These are phyloP conservation scores for Picocystis salinarum DNA, from an alignment of 139 green algal genomes.

Conservation along the genomic window DNA sequence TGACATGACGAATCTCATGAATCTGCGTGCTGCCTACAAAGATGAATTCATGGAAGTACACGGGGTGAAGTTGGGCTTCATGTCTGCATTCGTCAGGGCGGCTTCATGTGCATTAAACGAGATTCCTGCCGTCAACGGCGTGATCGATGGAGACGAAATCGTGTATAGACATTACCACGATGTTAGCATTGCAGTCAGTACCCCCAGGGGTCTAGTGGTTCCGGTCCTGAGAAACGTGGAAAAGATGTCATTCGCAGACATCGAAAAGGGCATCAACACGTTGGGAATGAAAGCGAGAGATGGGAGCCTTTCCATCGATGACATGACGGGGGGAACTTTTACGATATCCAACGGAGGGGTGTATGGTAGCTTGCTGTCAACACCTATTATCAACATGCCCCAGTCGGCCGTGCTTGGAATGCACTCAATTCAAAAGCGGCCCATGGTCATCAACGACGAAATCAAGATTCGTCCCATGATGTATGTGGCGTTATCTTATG, in stretches of 20 bases:
- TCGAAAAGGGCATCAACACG: conserved; percentile 75
- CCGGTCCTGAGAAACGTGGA: conserved; percentile 71
- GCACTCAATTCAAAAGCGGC: conserved; percentile 78
- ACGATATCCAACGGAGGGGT: conserved; percentile 98
- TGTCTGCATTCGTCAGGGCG: conserved; percentile 94
- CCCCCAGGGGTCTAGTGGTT: conserved; percentile 79
- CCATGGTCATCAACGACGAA: conserved; percentile 57
- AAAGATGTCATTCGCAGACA: conserved; percentile 65
- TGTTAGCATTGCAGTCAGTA: conserved; percentile 87
- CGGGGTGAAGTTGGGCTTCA: conserved; percentile 97
- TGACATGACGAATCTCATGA: conserved; percentile 83
- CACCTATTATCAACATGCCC: conserved; percentile 95
- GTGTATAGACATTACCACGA: conserved; percentile 70
- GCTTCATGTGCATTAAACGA: conserved; percentile 54
- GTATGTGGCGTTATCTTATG: conserved; percentile 97
- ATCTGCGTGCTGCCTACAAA: conserved; percentile 42
- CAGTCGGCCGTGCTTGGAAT: conserved; percentile 82
- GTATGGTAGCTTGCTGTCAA: conserved; percentile 83
- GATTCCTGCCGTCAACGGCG: conserved; percentile 78
- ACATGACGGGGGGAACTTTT: conserved; percentile 98
- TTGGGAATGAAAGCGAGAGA: conserved; percentile 88
- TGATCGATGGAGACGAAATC: conserved; percentile 91
- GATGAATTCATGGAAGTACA: conserved; percentile 88
- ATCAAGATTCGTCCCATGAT: conserved; percentile 88
- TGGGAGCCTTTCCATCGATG: conserved; percentile 85